Evolutionary conservation across 495 filamentous ascomycete species (phyloP).

Genomic region (Sordaria brevicollis): DNA sequence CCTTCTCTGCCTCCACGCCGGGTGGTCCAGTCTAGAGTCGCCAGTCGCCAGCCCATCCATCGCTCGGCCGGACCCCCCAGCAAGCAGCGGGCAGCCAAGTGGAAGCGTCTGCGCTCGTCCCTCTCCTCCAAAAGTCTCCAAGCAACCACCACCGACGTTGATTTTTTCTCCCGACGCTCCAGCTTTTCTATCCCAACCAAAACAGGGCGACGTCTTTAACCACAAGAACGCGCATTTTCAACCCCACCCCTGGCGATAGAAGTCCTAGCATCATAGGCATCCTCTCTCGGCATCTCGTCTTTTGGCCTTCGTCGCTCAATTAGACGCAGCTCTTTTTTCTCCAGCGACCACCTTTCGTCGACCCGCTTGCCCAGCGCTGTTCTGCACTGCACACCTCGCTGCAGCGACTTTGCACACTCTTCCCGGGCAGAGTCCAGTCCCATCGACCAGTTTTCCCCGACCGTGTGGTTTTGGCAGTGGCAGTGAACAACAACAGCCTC

Average conservation of each 20-base stretch:
- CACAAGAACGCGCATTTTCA: slow-evolving; percentile 12
- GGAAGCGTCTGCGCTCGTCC: neutral
- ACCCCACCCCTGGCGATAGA: slow-evolving; percentile 16
- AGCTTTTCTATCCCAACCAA: slow-evolving; percentile 13
- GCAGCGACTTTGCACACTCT: slow-evolving; percentile 3
- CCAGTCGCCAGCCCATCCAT: neutral
- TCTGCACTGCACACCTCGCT: slow-evolving; percentile 7
- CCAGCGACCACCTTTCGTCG: slow-evolving; percentile 17
- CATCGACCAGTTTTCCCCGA: slow-evolving; percentile 15
- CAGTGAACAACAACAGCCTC: slow-evolving; percentile 2
- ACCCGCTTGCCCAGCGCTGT: slow-evolving; percentile 11
- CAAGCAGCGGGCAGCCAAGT: neutral
- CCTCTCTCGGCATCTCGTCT: slow-evolving; percentile 4
- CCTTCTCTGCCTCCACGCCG: neutral
- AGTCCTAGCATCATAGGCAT: slow-evolving; percentile 16
- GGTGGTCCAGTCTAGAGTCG: neutral
- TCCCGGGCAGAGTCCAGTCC: neutral
- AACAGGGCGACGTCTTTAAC: slow-evolving; percentile 14
- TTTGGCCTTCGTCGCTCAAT: slow-evolving; percentile 11
- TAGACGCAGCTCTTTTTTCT: slow-evolving; percentile 12
- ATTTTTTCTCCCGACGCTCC: slow-evolving; percentile 17
- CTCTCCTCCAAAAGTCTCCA: slow-evolving; percentile 22
- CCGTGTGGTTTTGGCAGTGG: slow-evolving; percentile 18
- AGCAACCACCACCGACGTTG: slow-evolving; percentile 15
- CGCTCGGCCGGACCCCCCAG: neutral